Conservation (phyloP, 2,329 filamentous ascomycete genomes). For the Clonostachys solani region DNA sequence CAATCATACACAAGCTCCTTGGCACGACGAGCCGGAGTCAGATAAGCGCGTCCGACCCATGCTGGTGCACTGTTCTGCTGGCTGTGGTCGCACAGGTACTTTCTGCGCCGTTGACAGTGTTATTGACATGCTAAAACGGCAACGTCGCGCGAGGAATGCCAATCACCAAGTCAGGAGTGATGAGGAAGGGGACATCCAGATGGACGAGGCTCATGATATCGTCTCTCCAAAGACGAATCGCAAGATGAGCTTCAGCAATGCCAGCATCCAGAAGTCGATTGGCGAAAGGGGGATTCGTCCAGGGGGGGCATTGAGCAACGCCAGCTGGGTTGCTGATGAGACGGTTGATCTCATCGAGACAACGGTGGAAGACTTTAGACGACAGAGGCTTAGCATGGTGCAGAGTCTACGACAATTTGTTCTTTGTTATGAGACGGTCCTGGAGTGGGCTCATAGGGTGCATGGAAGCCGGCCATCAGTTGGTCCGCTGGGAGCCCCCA, state of each 20-base stretch:
- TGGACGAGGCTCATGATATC: conserved; percentile 26
- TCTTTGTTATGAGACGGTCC: conserved; percentile 89
- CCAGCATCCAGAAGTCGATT: neutral
- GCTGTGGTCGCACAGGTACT: conserved; percentile 90
- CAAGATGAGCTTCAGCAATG: conserved; percentile 11
- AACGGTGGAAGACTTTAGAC: conserved; percentile 86
- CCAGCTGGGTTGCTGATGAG: conserved; percentile 65
- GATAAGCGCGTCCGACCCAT: conserved; percentile 59
- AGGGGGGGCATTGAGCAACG: conserved; percentile 28
- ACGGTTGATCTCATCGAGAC: conserved; percentile 75
- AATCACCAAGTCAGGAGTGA: conserved; percentile 10
- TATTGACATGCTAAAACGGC: conserved; percentile 93
- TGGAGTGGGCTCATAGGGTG: conserved; percentile 72
- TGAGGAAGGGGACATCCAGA: conserved; percentile 40
- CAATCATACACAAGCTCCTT: conserved; percentile 30
- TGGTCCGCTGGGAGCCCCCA: conserved; percentile 6
- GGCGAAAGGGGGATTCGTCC: neutral
- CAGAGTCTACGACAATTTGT: conserved; percentile 92
- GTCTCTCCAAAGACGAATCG: conserved; percentile 18
- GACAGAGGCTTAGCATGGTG: conserved; percentile 91
- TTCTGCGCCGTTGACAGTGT: conserved; percentile 97
- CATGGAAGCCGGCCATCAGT: neutral
- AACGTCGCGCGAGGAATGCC: conserved; percentile 40
- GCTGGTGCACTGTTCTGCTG: conserved; percentile 92
- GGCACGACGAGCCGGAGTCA: conserved; percentile 57